phyloP scores from a whole-genome alignment of 495 filamentous ascomycete species.

The Xylaria longipes region DNA sequence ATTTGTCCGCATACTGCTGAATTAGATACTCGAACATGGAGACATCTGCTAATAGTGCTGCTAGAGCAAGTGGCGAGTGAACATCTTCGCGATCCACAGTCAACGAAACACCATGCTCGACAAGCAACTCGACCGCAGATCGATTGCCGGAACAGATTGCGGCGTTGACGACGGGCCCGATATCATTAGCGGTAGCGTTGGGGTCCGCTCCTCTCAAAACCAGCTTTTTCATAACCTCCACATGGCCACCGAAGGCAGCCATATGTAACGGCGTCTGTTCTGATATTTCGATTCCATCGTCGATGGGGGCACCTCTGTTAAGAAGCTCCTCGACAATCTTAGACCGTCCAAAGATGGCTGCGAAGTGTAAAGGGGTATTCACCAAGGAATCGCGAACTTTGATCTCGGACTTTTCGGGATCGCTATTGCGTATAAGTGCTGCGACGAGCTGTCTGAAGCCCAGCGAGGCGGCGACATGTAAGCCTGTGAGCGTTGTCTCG shows the following conservation, averaged over 20 bases:
- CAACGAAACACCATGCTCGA: slow-evolving; percentile 39
- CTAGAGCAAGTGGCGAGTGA: slow-evolving; percentile 37
- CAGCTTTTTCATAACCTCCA: slow-evolving; percentile 44
- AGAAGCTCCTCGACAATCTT: slow-evolving; percentile 46
- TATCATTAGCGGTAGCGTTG: slow-evolving; percentile 38
- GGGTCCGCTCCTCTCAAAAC: slow-evolving; percentile 39
- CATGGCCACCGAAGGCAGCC: slow-evolving; percentile 43
- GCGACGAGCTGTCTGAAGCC: slow-evolving; percentile 41
- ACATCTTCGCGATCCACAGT: slow-evolving; percentile 35
- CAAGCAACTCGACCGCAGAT: slow-evolving; percentile 41
- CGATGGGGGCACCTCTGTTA: slow-evolving; percentile 39
- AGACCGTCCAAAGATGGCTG: slow-evolving; percentile 41
- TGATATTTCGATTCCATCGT: slow-evolving; percentile 37
- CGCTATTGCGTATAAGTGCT: slow-evolving; percentile 38
- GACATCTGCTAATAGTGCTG: slow-evolving; percentile 38
- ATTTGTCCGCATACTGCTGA: slow-evolving; percentile 34
- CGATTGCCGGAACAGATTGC: slow-evolving; percentile 44
- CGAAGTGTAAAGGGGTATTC: slow-evolving; percentile 44
- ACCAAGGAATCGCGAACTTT: slow-evolving; percentile 33
- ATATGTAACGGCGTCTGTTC: slow-evolving; percentile 45
- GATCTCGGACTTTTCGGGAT: slow-evolving; percentile 38
- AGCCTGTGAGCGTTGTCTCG: slow-evolving; percentile 34
- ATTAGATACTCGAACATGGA: slow-evolving; percentile 44
- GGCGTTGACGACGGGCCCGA: slow-evolving; percentile 44
- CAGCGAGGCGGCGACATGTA: slow-evolving; percentile 40